A percentile compares a stretch with the other conserved stretches of the same genome.
These are phyloP conservation scores for Myxozyma mucilagina DNA, from an alignment of 805 yeast genomes.

Conservation along the genomic window DNA sequence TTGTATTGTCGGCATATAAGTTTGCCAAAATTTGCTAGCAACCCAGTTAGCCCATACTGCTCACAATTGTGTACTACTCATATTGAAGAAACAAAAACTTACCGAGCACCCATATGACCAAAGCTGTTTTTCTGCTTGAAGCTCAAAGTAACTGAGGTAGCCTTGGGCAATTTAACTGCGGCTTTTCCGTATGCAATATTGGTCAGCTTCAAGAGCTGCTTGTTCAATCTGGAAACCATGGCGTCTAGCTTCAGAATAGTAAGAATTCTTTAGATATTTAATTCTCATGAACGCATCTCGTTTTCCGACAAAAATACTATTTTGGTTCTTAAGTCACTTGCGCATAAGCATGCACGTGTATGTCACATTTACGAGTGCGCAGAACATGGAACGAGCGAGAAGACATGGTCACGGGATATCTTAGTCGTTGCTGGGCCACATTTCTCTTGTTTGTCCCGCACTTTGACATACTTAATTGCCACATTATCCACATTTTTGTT, in stretches of 20 bases:
- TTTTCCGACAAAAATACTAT: background rate
- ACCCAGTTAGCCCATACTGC: background rate
- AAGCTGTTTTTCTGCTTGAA: slow-evolving; percentile 21
- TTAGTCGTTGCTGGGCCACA: background rate
- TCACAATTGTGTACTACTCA: background rate
- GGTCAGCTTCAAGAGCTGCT: slow-evolving; percentile 8
- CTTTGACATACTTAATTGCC: background rate
- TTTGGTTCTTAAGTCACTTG: background rate
- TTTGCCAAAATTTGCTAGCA: slow-evolving; percentile 69
- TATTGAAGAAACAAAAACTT: background rate
- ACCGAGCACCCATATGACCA: slow-evolving; percentile 32
- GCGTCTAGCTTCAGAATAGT: background rate
- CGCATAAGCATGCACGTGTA: background rate
- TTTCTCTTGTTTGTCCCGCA: too few relatives aligned
- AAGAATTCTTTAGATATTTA: background rate
- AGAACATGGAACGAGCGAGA: slow-evolving; percentile 3
- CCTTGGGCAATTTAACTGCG: slow-evolving; percentile 12
- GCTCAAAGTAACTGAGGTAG: slow-evolving; percentile 4
- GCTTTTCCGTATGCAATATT: slow-evolving; percentile 16
- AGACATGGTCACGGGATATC: background rate
- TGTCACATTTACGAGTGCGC: background rate
- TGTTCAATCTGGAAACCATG: slow-evolving; percentile 5
- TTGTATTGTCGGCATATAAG: slow-evolving; percentile 69
- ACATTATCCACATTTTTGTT: background rate
- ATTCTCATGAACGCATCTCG: background rate